These are phyloP conservation scores for Akanthomyces muscarius DNA, from an alignment of 2,329 filamentous ascomycete genomes.

Conservation along the genomic window DNA sequence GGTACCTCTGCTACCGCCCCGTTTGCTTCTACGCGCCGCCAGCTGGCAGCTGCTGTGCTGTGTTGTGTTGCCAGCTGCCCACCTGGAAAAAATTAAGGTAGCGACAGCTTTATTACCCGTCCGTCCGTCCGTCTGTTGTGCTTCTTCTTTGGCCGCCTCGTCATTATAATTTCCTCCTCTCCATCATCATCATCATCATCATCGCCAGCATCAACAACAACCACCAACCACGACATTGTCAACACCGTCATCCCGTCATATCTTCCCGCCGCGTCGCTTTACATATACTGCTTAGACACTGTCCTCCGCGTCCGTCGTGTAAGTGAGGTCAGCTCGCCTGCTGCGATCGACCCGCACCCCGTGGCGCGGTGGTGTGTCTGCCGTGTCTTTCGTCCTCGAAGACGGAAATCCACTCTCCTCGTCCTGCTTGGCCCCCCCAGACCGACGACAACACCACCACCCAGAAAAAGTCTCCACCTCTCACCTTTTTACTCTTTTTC, in stretches of 20 bases:
- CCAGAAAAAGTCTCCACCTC: slow-evolving; percentile 14
- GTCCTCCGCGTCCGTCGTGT: slow-evolving; percentile 1
- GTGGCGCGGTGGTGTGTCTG: neutral
- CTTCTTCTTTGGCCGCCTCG: no score
- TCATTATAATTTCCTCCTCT: neutral
- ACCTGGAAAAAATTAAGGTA: neutral
- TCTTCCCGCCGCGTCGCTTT: neutral
- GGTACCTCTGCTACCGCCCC: neutral
- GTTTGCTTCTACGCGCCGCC: slow-evolving; percentile 4
- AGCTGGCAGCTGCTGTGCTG: neutral
- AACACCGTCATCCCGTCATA: neutral
- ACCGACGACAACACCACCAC: slow-evolving; percentile 4
- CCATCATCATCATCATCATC: neutral
- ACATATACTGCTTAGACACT: neutral
- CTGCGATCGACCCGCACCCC: slow-evolving; percentile 6
- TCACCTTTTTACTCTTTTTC: slow-evolving; percentile 5
- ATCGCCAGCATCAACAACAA: neutral
- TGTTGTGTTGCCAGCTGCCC: slow-evolving; percentile 1
- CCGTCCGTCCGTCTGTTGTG: neutral
- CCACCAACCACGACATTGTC: neutral
- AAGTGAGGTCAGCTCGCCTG: slow-evolving; percentile 6
- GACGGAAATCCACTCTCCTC: slow-evolving; percentile 3
- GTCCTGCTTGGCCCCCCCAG: neutral
- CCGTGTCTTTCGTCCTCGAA: neutral
- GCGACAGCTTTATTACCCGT: neutral